Conservation (phyloP, 2,329 filamentous ascomycete species). For the Ophiostoma quercus region DNA sequence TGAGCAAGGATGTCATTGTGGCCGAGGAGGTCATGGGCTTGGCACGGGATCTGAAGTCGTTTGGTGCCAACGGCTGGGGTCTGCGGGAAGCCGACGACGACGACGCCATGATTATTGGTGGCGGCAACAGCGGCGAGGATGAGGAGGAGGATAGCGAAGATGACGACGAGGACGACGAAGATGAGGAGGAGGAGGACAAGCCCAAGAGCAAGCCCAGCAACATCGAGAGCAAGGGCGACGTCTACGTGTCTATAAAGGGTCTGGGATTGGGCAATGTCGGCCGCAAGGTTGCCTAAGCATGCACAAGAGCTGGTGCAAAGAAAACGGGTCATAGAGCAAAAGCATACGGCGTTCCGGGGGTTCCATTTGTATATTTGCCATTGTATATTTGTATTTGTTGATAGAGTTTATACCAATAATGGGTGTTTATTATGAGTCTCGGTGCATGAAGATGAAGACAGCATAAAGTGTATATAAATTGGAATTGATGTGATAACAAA, state of each 20-base stretch:
- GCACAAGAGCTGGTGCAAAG: constrained; percentile 15
- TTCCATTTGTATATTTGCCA: constrained; percentile 18
- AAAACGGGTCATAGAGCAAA: constrained; percentile 17
- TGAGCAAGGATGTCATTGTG: constrained; percentile 76
- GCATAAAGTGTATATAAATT: not conserved
- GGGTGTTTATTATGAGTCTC: not conserved
- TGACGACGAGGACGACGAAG: constrained; percentile 44
- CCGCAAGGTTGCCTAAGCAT: constrained; percentile 61
- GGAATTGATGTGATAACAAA: constrained; percentile 13
- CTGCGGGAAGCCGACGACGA: constrained; percentile 66
- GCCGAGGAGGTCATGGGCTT: constrained; percentile 74
- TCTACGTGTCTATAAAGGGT: constrained; percentile 87
- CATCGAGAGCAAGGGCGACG: constrained; percentile 47
- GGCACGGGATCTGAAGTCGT: constrained; percentile 78
- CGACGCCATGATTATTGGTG: constrained; percentile 57
- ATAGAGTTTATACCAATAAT: constrained; percentile 11
- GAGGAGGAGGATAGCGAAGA: constrained; percentile 42
- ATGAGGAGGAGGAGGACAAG: constrained; percentile 34
- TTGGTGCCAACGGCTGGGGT: constrained; percentile 88
- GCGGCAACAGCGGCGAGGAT: constrained; percentile 55
- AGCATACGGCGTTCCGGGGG: constrained; percentile 18
- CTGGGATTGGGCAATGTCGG: constrained; percentile 92
- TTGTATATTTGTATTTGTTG: constrained; percentile 13
- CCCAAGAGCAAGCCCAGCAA: not conserved
- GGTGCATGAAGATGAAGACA: not conserved